Evolutionary conservation across 2,329 filamentous ascomycete species (phyloP), one percentile per base, ranked within the genome.

Genomic region (Neonectria punicea): DNA sequence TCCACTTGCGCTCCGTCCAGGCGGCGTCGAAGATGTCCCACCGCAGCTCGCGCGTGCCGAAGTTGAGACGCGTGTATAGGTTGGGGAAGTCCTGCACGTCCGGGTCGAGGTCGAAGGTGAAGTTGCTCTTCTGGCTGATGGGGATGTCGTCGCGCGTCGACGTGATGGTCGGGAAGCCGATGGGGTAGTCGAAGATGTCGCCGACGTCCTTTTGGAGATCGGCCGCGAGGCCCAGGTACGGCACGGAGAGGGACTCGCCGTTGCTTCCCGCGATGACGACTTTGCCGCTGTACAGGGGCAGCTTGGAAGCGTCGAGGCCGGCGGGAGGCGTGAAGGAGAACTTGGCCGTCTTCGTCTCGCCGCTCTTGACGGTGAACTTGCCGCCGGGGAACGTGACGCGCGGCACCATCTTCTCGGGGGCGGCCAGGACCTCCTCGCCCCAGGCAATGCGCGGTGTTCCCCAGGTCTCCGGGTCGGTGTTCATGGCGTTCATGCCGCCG

Each of bases 1-100:
- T 59, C 65, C 65, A 67, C 13, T n/a, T n/a, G n/a, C 47, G 18
- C 43, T 65, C 65, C 2, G 25, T 32, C 49, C 50, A 67, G 11
- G 10, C 34, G 11, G 18, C 39, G 32, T 62, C 65, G n/a, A 65
- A 67, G 22, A 67, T 61, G 28, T 74, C 67, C 61, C 66, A 72
- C 1, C 70, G 67, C n/a, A 70, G 41, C 50, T 74, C 61, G 16
- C 68, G 62, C 0, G 71, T 67, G n/a, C 72, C 73, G 67, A 68
- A 75, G 32, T 65, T 54, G 20, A 73, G 63, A 50, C 66, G 69
- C 54, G 63, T 58, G 50, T 58, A 63, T 30, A 72, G 65, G 39
- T 66, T 67, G 34, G 70, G 67, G 59, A 71, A 73, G 58, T 68
- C 69, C 34, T 63, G 55, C 11, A 13, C 49, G 18, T 57, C 58